Base-by-base conservation (phyloP, 1,139 yeast species). In the Nakaseomyces kungkrabaensis region DNA sequence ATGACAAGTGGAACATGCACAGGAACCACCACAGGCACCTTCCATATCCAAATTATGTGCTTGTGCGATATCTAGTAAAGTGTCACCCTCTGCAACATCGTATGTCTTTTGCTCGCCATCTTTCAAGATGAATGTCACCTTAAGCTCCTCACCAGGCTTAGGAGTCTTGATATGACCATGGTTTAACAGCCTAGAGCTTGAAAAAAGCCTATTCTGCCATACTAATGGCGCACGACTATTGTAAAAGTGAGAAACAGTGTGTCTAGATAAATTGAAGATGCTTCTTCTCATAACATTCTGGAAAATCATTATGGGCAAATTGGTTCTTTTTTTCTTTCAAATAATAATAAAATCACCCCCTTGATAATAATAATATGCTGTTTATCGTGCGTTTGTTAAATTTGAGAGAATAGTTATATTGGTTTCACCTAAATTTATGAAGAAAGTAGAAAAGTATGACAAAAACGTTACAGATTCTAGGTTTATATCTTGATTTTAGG, bases 11-110 rank as follows among this genome's bases (percentile, higher is more conserved):
- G 97, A 89, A 66, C 98, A 92, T 1, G 98, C 98, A 73, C 98
- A 92, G 1, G 97, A 88, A 2, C 98, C 98, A 37, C 98, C 98
- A 70, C 98, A 92, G 0, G 98, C 98, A 45, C 98, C 96, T 66
- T 92, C 98, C 90, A 92, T 89, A 60, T 92, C 98, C 54, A 92
- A 70, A 60, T 89, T 85, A 63, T 90, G 72, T 4, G 95, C 95
- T 70, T 92, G 98, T 5, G 97, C 98, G 51, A 92, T 89, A 66
- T 92, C 98, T 65, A 92, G 72, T 45, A 92, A 64, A 46, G 90
- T 82, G 63, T 92, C 98, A 8, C 97, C 98, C 57, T 85, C 96
- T 1, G 94, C 85, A 1, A 85, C 97, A 62, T 89, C 97, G 58
- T 77, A 78, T 1, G 85, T 79, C 54, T 79, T 73, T 65, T 88